Percentiles rank a stretch among this genome's conserved stretches.
Conservation (phyloP, 352 stramenopile genomes). For the Phytopythium aichiense region DNA sequence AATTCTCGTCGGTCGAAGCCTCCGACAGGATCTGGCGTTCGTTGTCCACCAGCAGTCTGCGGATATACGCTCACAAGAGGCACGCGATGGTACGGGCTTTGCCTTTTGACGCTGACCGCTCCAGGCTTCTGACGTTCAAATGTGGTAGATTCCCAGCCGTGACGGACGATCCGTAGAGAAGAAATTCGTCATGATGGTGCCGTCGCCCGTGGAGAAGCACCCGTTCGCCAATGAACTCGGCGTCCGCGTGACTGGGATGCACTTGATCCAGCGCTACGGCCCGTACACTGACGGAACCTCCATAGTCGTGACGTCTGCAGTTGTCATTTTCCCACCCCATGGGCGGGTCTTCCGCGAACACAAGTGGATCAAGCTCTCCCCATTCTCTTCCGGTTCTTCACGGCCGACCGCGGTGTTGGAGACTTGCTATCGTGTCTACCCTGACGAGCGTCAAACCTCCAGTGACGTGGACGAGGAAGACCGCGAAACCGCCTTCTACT, state of each 20-base stretch:
- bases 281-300: not conserved
- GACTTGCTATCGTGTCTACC: constrained; percentile 1
- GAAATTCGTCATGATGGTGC: not conserved
- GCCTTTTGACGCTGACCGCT: not conserved
- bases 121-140: not conserved
- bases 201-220: not conserved
- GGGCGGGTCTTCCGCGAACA: not conserved
- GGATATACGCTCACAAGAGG: not conserved
- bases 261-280: not conserved
- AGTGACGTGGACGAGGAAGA: not conserved
- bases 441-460: not conserved
- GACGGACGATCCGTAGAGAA: not conserved
- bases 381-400: not conserved
- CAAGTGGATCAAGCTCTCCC: not conserved
- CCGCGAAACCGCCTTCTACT: not conserved
- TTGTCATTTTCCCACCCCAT: not conserved
- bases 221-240: not conserved
- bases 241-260: not conserved
- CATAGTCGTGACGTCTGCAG: not conserved
- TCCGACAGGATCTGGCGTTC: not conserved
- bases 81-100: not conserved
- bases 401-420: not conserved
- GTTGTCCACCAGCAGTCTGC: not conserved
- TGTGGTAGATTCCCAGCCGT: not conserved
- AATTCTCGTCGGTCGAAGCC: not conserved